Percentiles rank a stretch among this genome's conserved stretches.
Evolutionary conservation across 805 yeast genomes (phyloP).

Genomic region (Pichia nanzhaoensis): DNA sequence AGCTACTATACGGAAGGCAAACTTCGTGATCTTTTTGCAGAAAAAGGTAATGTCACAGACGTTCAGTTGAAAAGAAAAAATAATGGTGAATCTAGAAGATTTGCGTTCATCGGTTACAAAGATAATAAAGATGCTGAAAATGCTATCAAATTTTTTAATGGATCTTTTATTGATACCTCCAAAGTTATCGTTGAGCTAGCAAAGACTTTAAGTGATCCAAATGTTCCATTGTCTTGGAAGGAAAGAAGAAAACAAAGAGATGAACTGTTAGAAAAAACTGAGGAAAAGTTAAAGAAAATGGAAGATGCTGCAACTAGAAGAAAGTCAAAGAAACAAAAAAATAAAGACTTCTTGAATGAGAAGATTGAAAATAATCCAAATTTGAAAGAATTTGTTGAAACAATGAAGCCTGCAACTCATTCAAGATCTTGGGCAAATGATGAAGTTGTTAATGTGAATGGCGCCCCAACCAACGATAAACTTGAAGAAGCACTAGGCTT

Average conservation of each 20-base stretch:
- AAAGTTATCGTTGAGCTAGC: conserved; percentile 76
- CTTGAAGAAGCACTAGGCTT: conserved; percentile 37
- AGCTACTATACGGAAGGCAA: conserved; percentile 67
- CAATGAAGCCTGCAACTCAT: conserved; percentile 70
- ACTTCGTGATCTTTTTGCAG: conserved; percentile 55
- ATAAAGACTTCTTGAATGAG: conserved; percentile 39
- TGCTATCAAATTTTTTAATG: conserved; percentile 71
- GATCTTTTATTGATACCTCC: conserved; percentile 77
- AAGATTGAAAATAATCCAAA: conserved; percentile 61
- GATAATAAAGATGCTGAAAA: conserved; percentile 65
- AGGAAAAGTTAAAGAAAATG: conserved; percentile 41
- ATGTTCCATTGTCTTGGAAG: conserved; percentile 62
- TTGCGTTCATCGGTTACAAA: conserved; percentile 88
- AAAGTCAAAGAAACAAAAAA: conserved; percentile 36
- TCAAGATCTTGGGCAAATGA: conserved; percentile 74
- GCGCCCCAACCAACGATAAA: conserved; percentile 39
- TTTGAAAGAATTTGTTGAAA: conserved; percentile 73
- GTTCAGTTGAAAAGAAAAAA: conserved; percentile 75
- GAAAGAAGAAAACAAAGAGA: conserved; percentile 46
- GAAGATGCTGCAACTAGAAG: conserved; percentile 43
- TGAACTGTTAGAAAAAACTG: conserved; percentile 41
- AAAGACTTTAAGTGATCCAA: conserved; percentile 77
- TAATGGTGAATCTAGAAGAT: conserved; percentile 82
- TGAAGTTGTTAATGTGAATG: conserved; percentile 38
- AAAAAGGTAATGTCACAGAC: conserved; percentile 51